Evolutionary conservation across 2,329 filamentous ascomycete species (phyloP), one percentile per base, ranked within the genome.

Genomic region (Aaosphaeria pasadenensis): DNA sequence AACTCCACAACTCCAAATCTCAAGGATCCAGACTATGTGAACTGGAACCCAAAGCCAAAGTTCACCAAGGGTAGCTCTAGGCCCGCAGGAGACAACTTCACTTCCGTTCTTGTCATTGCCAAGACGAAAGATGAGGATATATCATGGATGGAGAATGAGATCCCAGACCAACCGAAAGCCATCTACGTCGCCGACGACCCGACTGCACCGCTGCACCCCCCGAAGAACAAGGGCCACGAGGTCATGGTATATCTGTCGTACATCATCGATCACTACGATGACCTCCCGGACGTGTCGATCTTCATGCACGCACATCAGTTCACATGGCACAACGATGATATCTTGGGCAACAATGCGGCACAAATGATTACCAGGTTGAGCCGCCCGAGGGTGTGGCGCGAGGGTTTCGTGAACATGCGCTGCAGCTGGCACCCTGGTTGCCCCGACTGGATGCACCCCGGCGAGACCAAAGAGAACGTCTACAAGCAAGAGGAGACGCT

Each of bases 231-330:
- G 63, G 83, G 83, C 32, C 79, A 83, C 57, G 83, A 86, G 66
- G 82, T 80, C 32, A 79, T 82, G 69, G 76, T 82, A 6, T 85
- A 86, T 60, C 72, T 84, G 35, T 79, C 75, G 36, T 85, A 82
- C 64, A 76, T 86, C 57, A 77, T 83, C 57, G 80, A 84, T 60
- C 76, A 80, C 62, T 86, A 86, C 67, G 74, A 85, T 52, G 58
- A 72, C 4, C 74, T 86, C 4, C 76, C 81, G 2, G 80, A 83
- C 46, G 74, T 84, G 51, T 72, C 74, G 31, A 77, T 86, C 53
- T 84, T 87, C 67, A 77, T 83, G 64, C 83, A 86, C 59, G 75
- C 80, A 17, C 79, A 85, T 53, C 78, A 82, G 39, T 69, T 69
- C 31, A 72, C 78, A 42, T 83, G 80, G 80, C 81, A 84, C 60